Conservation (phyloP, 176 grass and related monocot species). For the Oryza glaberrima region DNA sequence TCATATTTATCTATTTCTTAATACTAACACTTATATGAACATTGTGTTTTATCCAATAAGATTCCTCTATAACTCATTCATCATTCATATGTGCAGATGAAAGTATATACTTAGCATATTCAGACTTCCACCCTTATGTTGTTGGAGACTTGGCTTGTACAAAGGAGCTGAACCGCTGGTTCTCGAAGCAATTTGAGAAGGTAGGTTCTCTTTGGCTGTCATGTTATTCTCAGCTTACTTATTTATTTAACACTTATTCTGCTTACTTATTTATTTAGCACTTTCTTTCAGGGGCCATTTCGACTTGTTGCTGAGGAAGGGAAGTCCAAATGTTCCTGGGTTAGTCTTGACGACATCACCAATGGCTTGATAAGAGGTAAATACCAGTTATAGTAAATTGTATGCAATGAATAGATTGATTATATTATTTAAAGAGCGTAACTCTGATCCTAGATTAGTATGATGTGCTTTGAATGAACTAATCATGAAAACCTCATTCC, state of each 20-base stretch:
- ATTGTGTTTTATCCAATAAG: slow-evolving; percentile 12
- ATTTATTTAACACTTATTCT: too few species aligned
- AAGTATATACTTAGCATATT: slow-evolving; percentile 91
- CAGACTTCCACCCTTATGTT: slow-evolving; percentile 81
- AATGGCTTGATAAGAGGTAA: slow-evolving; percentile 95
- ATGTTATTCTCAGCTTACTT: slow-evolving; percentile 28
- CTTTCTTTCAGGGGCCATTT: slow-evolving; percentile 74
- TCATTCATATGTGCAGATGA: slow-evolving; percentile 71
- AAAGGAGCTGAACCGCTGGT: slow-evolving; percentile 88
- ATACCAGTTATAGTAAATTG: background rate
- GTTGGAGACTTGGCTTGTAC: slow-evolving; percentile 84
- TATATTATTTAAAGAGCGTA: slow-evolving; percentile 6
- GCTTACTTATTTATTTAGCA: slow-evolving; percentile 30
- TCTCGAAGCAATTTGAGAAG: slow-evolving; percentile 98
- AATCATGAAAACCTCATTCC: slow-evolving; percentile 24
- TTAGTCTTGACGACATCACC: slow-evolving; percentile 97
- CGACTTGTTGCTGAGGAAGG: slow-evolving; percentile 97
- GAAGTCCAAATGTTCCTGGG: slow-evolving; percentile 99
- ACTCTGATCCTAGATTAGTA: slow-evolving; percentile 11
- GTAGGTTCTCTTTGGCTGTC: slow-evolving; percentile 36
- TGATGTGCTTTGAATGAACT: slow-evolving; percentile 39
- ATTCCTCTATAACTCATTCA: slow-evolving; percentile 13
- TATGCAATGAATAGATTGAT: background rate
- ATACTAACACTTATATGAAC: slow-evolving; percentile 16
- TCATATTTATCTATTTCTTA: background rate